Evolutionary conservation across 2,329 filamentous ascomycete genomes (phyloP).

Genomic region (Venturiaceae sp.): DNA sequence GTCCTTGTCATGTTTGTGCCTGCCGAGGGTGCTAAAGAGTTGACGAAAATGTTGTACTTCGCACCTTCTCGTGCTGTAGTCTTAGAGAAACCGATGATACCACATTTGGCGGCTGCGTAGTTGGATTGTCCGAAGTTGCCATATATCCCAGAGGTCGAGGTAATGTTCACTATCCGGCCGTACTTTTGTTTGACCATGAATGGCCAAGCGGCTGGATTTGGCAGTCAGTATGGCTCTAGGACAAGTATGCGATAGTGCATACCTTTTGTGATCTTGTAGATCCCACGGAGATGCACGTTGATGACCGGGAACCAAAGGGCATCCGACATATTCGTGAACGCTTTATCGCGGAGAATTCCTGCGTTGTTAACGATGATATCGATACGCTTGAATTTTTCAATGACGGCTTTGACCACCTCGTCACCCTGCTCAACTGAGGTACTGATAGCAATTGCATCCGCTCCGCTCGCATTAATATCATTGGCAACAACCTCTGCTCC

Average conservation of each 20-base stretch:
- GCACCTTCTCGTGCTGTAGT: constrained; percentile 84
- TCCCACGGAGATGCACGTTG: constrained; percentile 86
- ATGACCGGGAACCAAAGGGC: constrained; percentile 85
- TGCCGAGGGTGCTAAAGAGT: constrained; percentile 95
- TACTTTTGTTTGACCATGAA: constrained; percentile 99
- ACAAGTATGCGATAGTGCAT: no score
- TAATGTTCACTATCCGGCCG: constrained; percentile 92
- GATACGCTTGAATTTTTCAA: constrained; percentile 86
- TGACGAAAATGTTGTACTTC: constrained; percentile 97
- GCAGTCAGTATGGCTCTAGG: no score
- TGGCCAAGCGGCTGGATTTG: constrained; percentile 68
- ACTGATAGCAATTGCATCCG: constrained; percentile 85
- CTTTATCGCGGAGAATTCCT: constrained; percentile 95
- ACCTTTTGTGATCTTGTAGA: constrained; percentile 84
- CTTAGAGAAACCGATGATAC: constrained; percentile 90
- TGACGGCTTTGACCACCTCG: constrained; percentile 79
- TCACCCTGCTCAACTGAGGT: constrained; percentile 90
- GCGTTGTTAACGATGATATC: constrained; percentile 98
- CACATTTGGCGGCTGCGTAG: constrained; percentile 64
- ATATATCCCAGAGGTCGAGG: constrained; percentile 94
- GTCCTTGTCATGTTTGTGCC: constrained; percentile 92
- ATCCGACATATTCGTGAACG: constrained; percentile 96
- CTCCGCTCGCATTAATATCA: constrained; percentile 84
- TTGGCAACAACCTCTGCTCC: constrained; percentile 84
- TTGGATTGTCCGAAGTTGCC: constrained; percentile 99